These are phyloP conservation scores for Suillus plorans DNA, from an alignment of 768 basidiomycete species.

Conservation along the genomic window DNA sequence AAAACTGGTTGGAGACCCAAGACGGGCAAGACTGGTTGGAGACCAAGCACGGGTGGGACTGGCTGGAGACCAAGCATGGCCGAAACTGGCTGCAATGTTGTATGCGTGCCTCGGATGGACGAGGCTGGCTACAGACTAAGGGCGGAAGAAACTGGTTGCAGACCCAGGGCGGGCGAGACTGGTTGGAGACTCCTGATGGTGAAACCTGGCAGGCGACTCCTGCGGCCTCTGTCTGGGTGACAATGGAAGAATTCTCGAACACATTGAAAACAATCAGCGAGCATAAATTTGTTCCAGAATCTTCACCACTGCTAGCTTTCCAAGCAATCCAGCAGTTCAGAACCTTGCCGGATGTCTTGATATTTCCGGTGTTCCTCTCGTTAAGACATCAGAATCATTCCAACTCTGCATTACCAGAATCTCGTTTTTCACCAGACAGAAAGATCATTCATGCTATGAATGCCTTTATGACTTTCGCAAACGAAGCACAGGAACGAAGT, in stretches of 20 bases:
- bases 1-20: background rate
- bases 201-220: background rate
- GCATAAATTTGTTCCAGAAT: background rate
- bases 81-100: background rate
- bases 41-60: background rate
- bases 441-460: background rate
- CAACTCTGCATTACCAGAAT: background rate
- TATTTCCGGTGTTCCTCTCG: background rate
- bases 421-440: background rate
- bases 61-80: background rate
- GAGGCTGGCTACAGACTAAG: background rate
- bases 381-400: background rate
- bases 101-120: background rate
- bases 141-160: background rate
- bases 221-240: background rate
- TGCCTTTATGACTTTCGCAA: background rate
- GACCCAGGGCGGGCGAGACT: background rate
- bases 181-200: background rate
- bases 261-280: background rate
- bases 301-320: background rate
- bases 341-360: background rate
- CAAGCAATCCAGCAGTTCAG: background rate
- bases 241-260: constrained; percentile 2
- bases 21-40: background rate
- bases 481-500: background rate